phyloP scores from a whole-genome alignment of 2,329 filamentous ascomycete genomes.

The Ophiosphaerella korrae region DNA sequence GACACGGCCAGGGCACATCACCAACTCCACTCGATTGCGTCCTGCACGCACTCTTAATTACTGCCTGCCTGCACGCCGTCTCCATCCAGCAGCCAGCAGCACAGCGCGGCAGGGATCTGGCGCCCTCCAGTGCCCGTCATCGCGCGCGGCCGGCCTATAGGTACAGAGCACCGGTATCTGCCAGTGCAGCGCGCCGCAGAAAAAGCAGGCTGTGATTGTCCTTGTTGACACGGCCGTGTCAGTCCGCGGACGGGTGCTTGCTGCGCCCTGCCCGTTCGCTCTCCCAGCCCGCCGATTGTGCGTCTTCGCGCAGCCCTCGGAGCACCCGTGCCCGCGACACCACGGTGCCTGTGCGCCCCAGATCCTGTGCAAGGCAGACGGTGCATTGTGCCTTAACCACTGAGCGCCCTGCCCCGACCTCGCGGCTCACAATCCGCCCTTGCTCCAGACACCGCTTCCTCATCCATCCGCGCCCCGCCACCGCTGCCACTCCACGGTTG shows the following conservation, averaged over 20 bases:
- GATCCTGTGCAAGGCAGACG: slow-evolving; percentile 10
- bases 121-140: slow-evolving; percentile 17
- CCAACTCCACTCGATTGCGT: not conserved
- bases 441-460: slow-evolving; percentile 10
- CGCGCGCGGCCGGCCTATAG: not conserved
- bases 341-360: slow-evolving; percentile 7
- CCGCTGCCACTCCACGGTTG: slow-evolving; percentile 11
- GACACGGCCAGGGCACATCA: not conserved
- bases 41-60: not conserved
- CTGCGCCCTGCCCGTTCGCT: slow-evolving; percentile 15
- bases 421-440: slow-evolving; percentile 19
- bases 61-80: not conserved
- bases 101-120: slow-evolving; percentile 25
- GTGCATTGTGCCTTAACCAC: not conserved
- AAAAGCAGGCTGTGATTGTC: not conserved
- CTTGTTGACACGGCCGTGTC: slow-evolving; percentile 8
- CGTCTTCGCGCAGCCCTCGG: slow-evolving; percentile 4
- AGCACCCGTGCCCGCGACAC: slow-evolving; percentile 13
- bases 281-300: slow-evolving; percentile 12
- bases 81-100: not conserved
- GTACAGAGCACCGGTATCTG: too few species aligned
- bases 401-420: not conserved
- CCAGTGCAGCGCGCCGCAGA: not conserved
- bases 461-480: slow-evolving; percentile 10
- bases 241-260: slow-evolving; percentile 12